Conservation (phyloP, 2,329 filamentous ascomycete species). For the Didymella pinodella region DNA sequence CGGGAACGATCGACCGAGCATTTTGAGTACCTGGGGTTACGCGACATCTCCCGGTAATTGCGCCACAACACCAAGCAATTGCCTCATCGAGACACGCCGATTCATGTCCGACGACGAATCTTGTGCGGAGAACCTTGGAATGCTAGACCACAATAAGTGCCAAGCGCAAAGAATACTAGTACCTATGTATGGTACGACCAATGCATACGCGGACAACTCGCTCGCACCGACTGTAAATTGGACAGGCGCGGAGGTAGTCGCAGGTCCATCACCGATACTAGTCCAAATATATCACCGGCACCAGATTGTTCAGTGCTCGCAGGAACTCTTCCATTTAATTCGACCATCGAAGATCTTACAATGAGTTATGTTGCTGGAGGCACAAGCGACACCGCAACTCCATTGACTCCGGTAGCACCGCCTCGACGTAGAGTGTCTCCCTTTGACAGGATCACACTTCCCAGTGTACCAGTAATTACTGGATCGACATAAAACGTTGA, state of each 20-base stretch:
- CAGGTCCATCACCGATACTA: not conserved
- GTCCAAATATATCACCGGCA: not conserved
- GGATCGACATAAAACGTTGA: not conserved
- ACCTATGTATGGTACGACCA: not conserved
- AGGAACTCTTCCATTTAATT: not conserved
- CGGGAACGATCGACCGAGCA: constrained; percentile 5
- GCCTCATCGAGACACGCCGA: constrained; percentile 13
- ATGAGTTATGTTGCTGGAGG: not conserved
- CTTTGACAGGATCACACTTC: not conserved
- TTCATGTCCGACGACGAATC: not conserved
- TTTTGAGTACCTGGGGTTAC: constrained; percentile 1
- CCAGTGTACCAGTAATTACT: not conserved
- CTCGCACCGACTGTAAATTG: not conserved
- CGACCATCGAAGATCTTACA: not conserved
- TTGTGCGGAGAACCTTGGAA: too few relatives aligned
- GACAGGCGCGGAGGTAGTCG: not conserved
- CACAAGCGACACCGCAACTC: not conserved
- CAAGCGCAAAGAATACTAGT: not conserved
- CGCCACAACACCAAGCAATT: constrained; percentile 4
- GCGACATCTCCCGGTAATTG: not conserved
- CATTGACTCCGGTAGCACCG: not conserved
- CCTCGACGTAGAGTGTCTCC: not conserved
- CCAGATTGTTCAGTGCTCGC: not conserved
- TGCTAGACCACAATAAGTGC: not conserved
- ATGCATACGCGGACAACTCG: not conserved